phyloP scores from a whole-genome alignment of 495 filamentous ascomycete species.

The Aspergillus campestris region DNA sequence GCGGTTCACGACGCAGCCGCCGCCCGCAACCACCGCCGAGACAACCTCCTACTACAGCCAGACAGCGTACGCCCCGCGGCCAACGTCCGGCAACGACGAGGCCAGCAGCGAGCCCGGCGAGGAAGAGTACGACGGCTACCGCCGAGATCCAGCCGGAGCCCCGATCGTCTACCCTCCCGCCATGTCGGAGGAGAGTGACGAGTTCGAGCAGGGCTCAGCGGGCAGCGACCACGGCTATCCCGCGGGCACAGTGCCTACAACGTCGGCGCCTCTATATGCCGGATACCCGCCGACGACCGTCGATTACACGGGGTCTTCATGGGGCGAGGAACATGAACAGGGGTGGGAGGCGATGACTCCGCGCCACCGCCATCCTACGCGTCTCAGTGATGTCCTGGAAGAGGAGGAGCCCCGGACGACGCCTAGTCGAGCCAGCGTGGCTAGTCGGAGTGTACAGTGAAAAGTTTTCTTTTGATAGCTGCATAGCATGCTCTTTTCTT shows the following conservation, averaged over 20 bases:
- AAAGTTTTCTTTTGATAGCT: background rate
- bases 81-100: constrained; percentile 37
- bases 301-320: constrained; percentile 57
- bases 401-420: constrained; percentile 52
- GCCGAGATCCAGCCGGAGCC: constrained; percentile 36
- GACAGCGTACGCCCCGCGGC: constrained; percentile 27
- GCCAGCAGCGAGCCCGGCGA: constrained; percentile 46
- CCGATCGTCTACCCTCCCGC: constrained; percentile 30
- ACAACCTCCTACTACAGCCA: constrained; percentile 26
- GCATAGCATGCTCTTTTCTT: constrained; percentile 3
- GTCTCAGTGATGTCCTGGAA: constrained; percentile 90
- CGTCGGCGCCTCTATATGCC: constrained; percentile 22
- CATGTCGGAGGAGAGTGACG: constrained; percentile 44
- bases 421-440: constrained; percentile 45
- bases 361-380: constrained; percentile 90
- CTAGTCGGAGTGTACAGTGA: constrained; percentile 30
- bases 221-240: constrained; percentile 40
- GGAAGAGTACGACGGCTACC: constrained; percentile 48
- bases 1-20: constrained; percentile 8
- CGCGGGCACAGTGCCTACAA: constrained; percentile 20
- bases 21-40: constrained; percentile 24
- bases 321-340: constrained; percentile 44
- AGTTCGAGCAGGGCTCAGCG: constrained; percentile 44
- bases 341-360: constrained; percentile 70
- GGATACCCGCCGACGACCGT: constrained; percentile 23